Percentiles rank a stretch among this genome's conserved stretches.
Conservation (phyloP, 768 basidiomycete genomes). For the Panaeolus cyanescens region DNA sequence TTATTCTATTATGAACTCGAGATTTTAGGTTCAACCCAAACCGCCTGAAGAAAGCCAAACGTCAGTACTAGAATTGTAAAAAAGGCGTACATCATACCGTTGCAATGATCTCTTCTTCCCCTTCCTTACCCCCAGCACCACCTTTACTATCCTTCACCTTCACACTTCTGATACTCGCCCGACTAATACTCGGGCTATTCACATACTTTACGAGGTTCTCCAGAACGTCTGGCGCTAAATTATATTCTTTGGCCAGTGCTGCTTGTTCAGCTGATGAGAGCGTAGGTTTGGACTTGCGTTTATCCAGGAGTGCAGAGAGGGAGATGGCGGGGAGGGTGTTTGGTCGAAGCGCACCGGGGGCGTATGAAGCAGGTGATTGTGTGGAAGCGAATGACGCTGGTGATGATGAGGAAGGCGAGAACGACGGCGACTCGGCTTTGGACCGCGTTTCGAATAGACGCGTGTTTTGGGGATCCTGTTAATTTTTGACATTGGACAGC, state of each 20-base stretch:
- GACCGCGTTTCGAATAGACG: slow-evolving; percentile 54
- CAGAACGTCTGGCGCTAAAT: slow-evolving; percentile 53
- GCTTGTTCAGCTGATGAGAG: slow-evolving; percentile 38
- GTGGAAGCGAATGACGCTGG: slow-evolving; percentile 53
- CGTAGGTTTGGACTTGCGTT: slow-evolving; percentile 51
- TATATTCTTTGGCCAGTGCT: slow-evolving; percentile 53
- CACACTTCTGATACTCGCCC: slow-evolving; percentile 41
- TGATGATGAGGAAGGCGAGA: slow-evolving; percentile 21
- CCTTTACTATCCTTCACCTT: neutral
- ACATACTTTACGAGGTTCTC: slow-evolving; percentile 56
- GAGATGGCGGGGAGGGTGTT: slow-evolving; percentile 55
- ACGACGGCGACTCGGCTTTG: slow-evolving; percentile 48
- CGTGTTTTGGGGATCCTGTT: slow-evolving; percentile 26
- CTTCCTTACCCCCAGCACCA: slow-evolving; percentile 43
- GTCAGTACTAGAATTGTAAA: neutral
- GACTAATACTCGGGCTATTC: slow-evolving; percentile 64
- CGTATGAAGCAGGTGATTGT: slow-evolving; percentile 61
- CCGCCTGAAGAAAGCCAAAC: slow-evolving; percentile 32
- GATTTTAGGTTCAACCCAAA: slow-evolving; percentile 43
- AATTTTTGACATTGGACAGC: slow-evolving; percentile 10
- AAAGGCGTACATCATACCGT: slow-evolving; percentile 40
- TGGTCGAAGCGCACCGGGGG: slow-evolving; percentile 27
- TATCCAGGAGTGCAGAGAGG: slow-evolving; percentile 62
- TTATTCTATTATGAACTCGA: slow-evolving; percentile 10
- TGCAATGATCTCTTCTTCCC: slow-evolving; percentile 53